A percentile compares a stretch with the other conserved stretches of the same genome.
Evolutionary conservation across 78 protist species (phyloP).

Genomic region (Planoprotostelium fungivorum): DNA sequence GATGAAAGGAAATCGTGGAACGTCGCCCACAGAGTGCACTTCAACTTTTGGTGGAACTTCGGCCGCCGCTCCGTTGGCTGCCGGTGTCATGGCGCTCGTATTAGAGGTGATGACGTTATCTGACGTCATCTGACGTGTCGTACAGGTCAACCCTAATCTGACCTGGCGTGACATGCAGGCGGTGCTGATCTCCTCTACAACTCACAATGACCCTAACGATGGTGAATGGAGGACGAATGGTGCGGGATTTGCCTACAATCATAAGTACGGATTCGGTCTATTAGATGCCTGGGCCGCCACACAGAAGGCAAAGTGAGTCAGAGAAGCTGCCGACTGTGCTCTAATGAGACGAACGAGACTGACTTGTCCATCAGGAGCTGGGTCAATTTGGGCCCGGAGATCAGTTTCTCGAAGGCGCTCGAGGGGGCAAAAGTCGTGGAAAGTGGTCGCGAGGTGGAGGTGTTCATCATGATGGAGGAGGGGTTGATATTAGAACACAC

Average conservation of each 20-base stretch:
- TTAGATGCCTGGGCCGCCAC: slow-evolving; percentile 10
- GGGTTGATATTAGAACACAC: not conserved
- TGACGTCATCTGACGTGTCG: not conserved
- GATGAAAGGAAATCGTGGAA: not conserved
- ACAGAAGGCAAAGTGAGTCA: not conserved
- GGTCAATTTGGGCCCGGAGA: not conserved
- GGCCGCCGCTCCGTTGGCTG: slow-evolving; percentile 34
- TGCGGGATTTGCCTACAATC: slow-evolving; percentile 4
- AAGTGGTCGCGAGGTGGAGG: not conserved
- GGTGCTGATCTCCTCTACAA: not conserved
- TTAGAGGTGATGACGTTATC: not conserved
- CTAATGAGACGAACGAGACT: too few relatives aligned
- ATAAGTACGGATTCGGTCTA: slow-evolving; percentile 32
- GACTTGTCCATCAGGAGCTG: too few relatives aligned
- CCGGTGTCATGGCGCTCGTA: slow-evolving; percentile 26
- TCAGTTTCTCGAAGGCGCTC: not conserved
- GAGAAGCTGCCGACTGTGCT: too few relatives aligned
- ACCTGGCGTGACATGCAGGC: slow-evolving; percentile 29
- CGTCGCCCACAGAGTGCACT: not conserved
- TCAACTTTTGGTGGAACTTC: slow-evolving; percentile 15
- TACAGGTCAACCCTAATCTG: slow-evolving; percentile 9
- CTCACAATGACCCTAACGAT: not conserved
- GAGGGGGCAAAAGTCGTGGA: not conserved
- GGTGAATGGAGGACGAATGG: slow-evolving; percentile 20
- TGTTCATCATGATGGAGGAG: not conserved